Evolutionary conservation across 1,139 yeast species (phyloP).

Genomic region (Arxiozyma slooffiae): DNA sequence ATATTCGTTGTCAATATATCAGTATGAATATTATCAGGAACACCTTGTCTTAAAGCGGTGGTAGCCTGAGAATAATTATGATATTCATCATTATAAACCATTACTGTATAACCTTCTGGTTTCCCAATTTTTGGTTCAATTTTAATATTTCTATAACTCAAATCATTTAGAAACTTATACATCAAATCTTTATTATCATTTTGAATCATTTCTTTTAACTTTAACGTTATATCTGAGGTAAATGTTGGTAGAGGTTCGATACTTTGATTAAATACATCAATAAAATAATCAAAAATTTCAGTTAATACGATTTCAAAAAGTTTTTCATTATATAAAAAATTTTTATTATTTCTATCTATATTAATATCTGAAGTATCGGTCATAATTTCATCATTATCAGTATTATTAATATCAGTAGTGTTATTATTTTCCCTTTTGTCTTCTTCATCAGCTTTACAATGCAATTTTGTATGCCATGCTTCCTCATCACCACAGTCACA

Average conservation of each 20-base stretch:
- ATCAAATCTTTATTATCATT: slow-evolving; percentile 16
- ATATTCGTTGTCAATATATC: slow-evolving; percentile 29
- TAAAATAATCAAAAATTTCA: slow-evolving; percentile 29
- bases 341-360: not conserved
- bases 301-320: slow-evolving; percentile 20
- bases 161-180: slow-evolving; percentile 16
- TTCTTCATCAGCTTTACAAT: slow-evolving; percentile 35
- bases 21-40: slow-evolving; percentile 28
- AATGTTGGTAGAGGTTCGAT: slow-evolving; percentile 28
- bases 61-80: slow-evolving; percentile 44
- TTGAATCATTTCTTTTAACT: slow-evolving; percentile 23
- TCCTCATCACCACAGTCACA: slow-evolving; percentile 66
- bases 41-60: slow-evolving; percentile 30
- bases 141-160: slow-evolving; percentile 19
- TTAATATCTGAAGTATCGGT: not conserved
- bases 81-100: slow-evolving; percentile 67
- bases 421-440: not conserved
- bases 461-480: slow-evolving; percentile 43
- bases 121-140: slow-evolving; percentile 8
- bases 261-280: slow-evolving; percentile 30
- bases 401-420: not conserved
- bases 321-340: slow-evolving; percentile 7
- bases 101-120: slow-evolving; percentile 35
- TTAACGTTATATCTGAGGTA: slow-evolving; percentile 23
- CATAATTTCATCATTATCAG: not conserved